A percentile compares a stretch with the other conserved stretches of the same genome.
Evolutionary conservation across 140 eudicot species (phyloP).

Genomic region (Oenanthe javanica): DNA sequence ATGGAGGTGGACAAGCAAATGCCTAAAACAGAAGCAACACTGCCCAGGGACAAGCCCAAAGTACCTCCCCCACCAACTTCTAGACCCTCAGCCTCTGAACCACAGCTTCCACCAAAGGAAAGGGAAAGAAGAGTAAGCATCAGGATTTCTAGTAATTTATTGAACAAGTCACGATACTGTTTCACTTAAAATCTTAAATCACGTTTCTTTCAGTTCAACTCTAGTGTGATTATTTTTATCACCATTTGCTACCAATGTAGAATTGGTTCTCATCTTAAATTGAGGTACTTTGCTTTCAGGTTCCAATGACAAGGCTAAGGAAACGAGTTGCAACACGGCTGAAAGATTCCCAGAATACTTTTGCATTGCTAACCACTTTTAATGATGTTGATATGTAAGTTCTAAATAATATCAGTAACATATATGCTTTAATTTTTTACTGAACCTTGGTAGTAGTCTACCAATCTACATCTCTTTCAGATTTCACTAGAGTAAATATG

Average conservation of each 20-base stretch:
- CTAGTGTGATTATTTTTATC: neutral
- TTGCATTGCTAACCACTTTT: slow-evolving; percentile 64
- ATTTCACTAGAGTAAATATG: neutral
- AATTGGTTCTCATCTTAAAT: no score
- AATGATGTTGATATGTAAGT: slow-evolving; percentile 73
- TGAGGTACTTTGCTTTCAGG: slow-evolving; percentile 21
- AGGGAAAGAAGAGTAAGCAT: slow-evolving; percentile 65
- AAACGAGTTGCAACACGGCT: slow-evolving; percentile 70
- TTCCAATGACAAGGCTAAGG: slow-evolving; percentile 73
- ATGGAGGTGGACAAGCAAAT: slow-evolving; percentile 26
- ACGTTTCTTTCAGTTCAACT: neutral
- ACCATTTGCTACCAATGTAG: neutral
- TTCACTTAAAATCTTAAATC: neutral
- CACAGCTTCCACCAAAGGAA: slow-evolving; percentile 67
- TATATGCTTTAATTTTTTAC: neutral
- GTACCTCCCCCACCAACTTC: slow-evolving; percentile 30
- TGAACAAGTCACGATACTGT: neutral
- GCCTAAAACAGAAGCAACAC: slow-evolving; percentile 28
- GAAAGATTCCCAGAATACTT: slow-evolving; percentile 71
- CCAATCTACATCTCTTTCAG: neutral
- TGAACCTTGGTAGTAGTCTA: neutral
- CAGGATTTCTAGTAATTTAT: neutral
- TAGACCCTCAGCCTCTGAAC: slow-evolving; percentile 52
- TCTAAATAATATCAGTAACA: neutral
- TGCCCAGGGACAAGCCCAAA: slow-evolving; percentile 36